Evolutionary conservation across 1,139 yeast species (phyloP).

Genomic region (Taphrina betulina): DNA sequence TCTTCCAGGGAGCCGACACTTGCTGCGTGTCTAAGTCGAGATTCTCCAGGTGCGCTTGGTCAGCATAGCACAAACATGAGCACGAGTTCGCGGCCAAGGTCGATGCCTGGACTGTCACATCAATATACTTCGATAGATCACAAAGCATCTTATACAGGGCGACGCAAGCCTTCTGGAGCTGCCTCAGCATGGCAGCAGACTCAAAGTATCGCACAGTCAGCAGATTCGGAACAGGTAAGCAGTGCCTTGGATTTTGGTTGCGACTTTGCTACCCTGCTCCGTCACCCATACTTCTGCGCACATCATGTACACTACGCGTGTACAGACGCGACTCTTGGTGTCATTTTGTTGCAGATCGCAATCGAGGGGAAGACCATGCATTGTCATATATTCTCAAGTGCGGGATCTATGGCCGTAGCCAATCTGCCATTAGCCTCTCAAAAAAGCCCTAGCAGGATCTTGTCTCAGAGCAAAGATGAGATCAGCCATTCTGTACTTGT

Average conservation of each 20-base stretch:
- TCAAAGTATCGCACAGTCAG: no score
- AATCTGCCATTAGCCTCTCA: not conserved
- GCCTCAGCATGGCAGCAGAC: no score
- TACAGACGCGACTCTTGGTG: not conserved
- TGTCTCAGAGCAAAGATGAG: not conserved
- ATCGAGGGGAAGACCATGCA: not conserved
- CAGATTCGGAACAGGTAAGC: no score
- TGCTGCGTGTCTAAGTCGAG: no score
- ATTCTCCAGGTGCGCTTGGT: no score
- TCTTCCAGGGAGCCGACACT: no score
- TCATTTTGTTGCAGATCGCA: not conserved
- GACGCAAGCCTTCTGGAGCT: slow-evolving; percentile 7
- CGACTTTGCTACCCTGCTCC: not conserved
- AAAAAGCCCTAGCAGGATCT: no score
- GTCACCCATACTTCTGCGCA: not conserved
- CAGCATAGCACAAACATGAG: not conserved
- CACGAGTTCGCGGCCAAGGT: slow-evolving; percentile 1
- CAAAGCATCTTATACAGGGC: not conserved
- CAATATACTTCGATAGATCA: no score
- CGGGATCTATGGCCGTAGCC: not conserved
- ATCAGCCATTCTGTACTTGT: not conserved
- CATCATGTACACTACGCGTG: no score
- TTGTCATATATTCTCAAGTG: not conserved
- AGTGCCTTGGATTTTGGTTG: no score
- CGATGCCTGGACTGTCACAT: not conserved